Evolutionary conservation across 805 yeast species (phyloP).

Genomic region (Lipomyces orientalis): DNA sequence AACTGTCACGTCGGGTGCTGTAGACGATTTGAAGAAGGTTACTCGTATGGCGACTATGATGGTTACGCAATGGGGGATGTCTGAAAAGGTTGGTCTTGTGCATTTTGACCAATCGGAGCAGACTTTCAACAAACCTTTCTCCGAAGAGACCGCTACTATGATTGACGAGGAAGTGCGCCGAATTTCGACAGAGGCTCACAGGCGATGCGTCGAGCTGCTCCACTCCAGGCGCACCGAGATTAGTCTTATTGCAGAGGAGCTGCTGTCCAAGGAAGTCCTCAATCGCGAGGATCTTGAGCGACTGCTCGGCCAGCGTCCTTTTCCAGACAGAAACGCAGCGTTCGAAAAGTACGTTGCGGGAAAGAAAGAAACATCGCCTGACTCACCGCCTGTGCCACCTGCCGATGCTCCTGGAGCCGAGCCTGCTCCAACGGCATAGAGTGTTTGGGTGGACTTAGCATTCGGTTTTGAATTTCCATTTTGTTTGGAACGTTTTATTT

Average conservation of each 20-base stretch:
- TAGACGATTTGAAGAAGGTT: conserved; percentile 95
- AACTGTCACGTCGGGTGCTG: conserved; percentile 94
- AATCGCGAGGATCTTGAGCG: conserved; percentile 94
- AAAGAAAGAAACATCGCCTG: conserved; percentile 17
- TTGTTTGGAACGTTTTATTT: background rate
- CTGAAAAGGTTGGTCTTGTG: conserved; percentile 81
- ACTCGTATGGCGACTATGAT: conserved; percentile 90
- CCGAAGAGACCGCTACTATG: conserved; percentile 79
- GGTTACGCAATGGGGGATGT: conserved; percentile 95
- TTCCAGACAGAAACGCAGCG: conserved; percentile 87
- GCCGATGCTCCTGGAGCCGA: conserved; percentile 9
- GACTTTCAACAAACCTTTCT: conserved; percentile 81
- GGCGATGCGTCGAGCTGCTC: conserved; percentile 69
- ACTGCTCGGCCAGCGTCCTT: conserved; percentile 88
- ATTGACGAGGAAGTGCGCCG: conserved; percentile 85
- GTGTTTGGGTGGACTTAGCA: background rate
- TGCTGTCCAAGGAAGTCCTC: conserved; percentile 83
- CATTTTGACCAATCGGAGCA: conserved; percentile 72
- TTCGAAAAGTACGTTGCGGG: conserved; percentile 67
- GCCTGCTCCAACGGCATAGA: conserved; percentile 16
- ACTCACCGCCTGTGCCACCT: conserved; percentile 3
- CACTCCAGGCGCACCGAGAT: conserved; percentile 75
- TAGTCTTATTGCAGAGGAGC: conserved; percentile 83
- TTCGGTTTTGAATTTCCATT: background rate
- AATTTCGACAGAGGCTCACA: conserved; percentile 76